phyloP scores from a whole-genome alignment of 2,329 filamentous ascomycete genomes.

The Nemania serpens region DNA sequence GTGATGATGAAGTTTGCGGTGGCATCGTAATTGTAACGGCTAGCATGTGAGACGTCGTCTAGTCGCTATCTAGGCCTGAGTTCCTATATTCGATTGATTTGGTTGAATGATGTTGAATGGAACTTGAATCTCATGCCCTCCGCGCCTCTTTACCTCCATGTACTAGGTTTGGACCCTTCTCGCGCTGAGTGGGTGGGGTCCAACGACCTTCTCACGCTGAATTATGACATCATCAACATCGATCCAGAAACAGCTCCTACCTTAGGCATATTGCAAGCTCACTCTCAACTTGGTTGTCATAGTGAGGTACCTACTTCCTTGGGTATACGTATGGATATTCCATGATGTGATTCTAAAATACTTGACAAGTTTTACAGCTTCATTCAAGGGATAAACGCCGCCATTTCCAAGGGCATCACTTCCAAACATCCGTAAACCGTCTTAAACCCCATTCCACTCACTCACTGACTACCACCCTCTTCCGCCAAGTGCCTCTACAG shows the following conservation, averaged over 20 bases:
- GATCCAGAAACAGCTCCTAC: background rate
- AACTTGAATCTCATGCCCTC: too few relatives aligned
- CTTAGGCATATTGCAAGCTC: background rate
- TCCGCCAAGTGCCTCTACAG: background rate
- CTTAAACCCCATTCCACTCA: background rate
- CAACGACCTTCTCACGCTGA: background rate
- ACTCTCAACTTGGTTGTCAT: background rate
- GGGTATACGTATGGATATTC: background rate
- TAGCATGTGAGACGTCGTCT: too few relatives aligned
- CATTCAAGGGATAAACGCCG: background rate
- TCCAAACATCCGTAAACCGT: too few relatives aligned
- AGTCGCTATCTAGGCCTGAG: too few relatives aligned
- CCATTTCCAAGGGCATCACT: background rate
- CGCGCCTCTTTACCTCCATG: too few relatives aligned
- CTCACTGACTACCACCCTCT: background rate
- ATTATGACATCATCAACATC: slow-evolving; percentile 4
- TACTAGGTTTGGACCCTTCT: too few relatives aligned
- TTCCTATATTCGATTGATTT: too few relatives aligned
- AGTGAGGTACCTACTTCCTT: background rate
- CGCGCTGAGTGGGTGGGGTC: too few relatives aligned
- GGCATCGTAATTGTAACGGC: too few relatives aligned
- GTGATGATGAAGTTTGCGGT: too few relatives aligned
- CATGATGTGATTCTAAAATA: background rate
- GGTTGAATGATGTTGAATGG: too few relatives aligned
- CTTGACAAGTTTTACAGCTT: background rate